Conservation (phyloP, 257 asterid genomes). For the Penstemon eatonii region DNA sequence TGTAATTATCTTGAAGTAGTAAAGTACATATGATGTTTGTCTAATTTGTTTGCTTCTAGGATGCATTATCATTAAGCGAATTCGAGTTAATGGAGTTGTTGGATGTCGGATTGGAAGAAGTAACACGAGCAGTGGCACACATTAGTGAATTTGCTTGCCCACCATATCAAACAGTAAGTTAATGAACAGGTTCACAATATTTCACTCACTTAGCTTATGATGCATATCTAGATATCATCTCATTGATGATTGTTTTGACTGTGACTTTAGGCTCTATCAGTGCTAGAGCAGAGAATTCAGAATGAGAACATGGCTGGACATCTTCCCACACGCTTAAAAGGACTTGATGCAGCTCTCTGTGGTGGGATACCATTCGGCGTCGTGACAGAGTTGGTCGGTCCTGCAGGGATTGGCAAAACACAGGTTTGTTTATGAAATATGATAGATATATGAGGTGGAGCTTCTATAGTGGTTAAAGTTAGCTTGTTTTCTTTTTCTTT, state of each 20-base stretch:
- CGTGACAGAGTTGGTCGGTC: conserved; percentile 88
- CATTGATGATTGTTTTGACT: conserved; percentile 22
- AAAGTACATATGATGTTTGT: neutral
- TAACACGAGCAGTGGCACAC: conserved; percentile 51
- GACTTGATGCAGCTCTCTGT: conserved; percentile 72
- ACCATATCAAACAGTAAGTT: conserved; percentile 66
- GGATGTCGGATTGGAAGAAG: conserved; percentile 75
- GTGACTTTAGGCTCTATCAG: conserved; percentile 53
- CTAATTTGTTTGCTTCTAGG: conserved; percentile 44
- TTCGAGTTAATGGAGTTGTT: conserved; percentile 85
- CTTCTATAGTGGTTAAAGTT: conserved; percentile 9
- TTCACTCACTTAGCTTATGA: conserved; percentile 6
- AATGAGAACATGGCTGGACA: conserved; percentile 75
- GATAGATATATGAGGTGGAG: neutral
- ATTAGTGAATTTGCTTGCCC: conserved; percentile 81
- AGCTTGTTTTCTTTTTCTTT: neutral
- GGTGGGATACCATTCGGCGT: conserved; percentile 94
- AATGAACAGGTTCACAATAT: neutral
- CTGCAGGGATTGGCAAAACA: conserved; percentile 92
- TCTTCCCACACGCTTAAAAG: conserved; percentile 74
- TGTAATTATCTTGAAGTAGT: neutral
- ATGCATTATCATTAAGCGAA: conserved; percentile 70
- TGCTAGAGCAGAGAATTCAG: conserved; percentile 58
- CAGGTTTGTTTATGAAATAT: conserved; percentile 44
- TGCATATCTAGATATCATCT: neutral